Base-by-base conservation (phyloP, 2,329 filamentous ascomycete species). In the Lithohypha guttulata region DNA sequence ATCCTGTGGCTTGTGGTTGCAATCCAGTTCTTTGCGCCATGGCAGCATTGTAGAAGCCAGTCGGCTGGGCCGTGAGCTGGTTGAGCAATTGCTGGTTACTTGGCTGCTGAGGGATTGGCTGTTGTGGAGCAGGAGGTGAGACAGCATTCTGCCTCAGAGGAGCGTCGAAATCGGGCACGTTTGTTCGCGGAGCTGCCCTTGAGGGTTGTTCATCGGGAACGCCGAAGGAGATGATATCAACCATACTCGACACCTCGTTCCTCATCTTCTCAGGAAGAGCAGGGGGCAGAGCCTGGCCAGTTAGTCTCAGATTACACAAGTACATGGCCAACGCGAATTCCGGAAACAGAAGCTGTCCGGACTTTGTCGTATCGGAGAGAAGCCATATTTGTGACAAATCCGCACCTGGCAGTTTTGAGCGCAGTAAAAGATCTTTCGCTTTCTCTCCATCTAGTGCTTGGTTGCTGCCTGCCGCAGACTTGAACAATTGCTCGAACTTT, bases 291-390 rank as follows among this genome's bases (percentile, higher is more conserved):
- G 79, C 69, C 61, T 93, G 94, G 43, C 86, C 85, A 1, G 84
- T 91, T 42, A 96, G 69, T 59, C 81, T 91, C 51, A 98, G 58
- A 56, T 96, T 98, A 69, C 91, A 98, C 21, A 98, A 75, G 54
- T 98, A 98, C 91, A 98, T 96, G 46, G 91, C 84, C 42, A 98
- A 70, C 6, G 91, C 91, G 50, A 98, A 98, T 62, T 98, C 91
- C 28, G 91, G 91, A 57, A 98, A 98, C 56, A 95, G 81, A 21
- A 98, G 74, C 60, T 95, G 87, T 31, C 91, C 91, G 10, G 89
- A 91, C 59, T 93, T 89, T 33, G 91, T 98, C 7, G 91, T 95
- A 62, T 98, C 91, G 32, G 86, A 84, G 15, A 98, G 67, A 14
- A 85, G 85, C 85, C 89, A 98, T 53, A 98, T 94, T 51, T 93